phyloP scores from a whole-genome alignment of 140 eudicot species.

The Senecio squalidus region DNA sequence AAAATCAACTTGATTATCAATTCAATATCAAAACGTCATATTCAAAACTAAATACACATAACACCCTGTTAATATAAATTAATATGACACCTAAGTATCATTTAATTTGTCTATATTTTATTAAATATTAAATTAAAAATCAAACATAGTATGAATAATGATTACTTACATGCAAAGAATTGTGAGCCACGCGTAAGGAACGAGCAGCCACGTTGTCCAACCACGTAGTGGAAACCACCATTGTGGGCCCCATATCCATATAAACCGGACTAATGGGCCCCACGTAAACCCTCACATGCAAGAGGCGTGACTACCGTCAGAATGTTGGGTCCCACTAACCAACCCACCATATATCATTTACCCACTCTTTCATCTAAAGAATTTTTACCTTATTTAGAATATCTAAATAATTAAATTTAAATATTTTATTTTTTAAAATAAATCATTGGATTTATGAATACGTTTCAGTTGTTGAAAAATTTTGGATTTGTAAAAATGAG shows the following conservation, averaged over 20 bases:
- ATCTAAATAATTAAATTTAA: too few relatives aligned
- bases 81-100: not conserved
- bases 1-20: too few relatives aligned
- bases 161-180: conserved; percentile 35
- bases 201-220: conserved; percentile 32
- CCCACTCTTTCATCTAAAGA: not conserved
- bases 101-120: not conserved
- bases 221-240: conserved; percentile 21
- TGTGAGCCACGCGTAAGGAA: conserved; percentile 24
- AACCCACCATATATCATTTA: not conserved
- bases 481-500: too few relatives aligned
- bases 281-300: conserved; percentile 26
- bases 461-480: too few relatives aligned
- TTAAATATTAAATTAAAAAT: not conserved
- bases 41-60: too few relatives aligned
- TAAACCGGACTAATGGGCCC: conserved; percentile 15
- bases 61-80: not conserved
- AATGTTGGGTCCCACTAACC: conserved; percentile 7
- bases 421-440: too few relatives aligned
- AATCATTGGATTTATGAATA: too few relatives aligned
- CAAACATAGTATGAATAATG: too few relatives aligned
- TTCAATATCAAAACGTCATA: too few relatives aligned
- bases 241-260: conserved; percentile 21
- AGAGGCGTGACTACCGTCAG: conserved; percentile 29
- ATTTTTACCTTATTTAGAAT: not conserved